Base-by-base conservation (phyloP, 495 filamentous ascomycete species). In the Evansstolkia leycettana region DNA sequence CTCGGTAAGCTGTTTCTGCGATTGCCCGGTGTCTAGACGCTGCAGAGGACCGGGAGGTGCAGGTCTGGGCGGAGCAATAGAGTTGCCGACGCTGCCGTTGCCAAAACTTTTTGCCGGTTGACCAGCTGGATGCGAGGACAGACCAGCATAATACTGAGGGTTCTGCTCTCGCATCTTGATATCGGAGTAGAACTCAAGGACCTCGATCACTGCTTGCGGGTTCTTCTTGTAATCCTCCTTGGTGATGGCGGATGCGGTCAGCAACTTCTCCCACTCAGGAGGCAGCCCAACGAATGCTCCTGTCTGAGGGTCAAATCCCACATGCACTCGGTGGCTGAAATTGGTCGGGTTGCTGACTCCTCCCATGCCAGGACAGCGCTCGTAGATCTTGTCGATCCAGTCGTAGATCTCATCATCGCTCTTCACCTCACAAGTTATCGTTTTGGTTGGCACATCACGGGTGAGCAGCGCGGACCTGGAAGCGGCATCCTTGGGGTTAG, bases 341-440 rank as follows among this genome's bases (percentile, higher is more conserved):
- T 94, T 93, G 36, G 92, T 94, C 2, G 90, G 90, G 55, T 94
- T 94, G 62, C 88, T 94, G 7, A 98, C 92, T 39, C 90, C 90
- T 31, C 90, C 87, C 85, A 94, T 94, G 31, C 85, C 89, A 1
- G 90, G 90, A 52, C 87, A 95, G 40, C 90, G 80, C 39, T 85
- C 84, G 52, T 94, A 95, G 42, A 98, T 90, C 54, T 83, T 82
- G 54, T 98, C 90, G 39, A 94, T 93, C 90, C 90, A 98, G 34
- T 92, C 85, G 52, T 98, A 98, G 24, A 95, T 75, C 43, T 98
- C 90, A 45, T 93, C 88, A 42, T 96, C 92, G 14, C 74, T 79
- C 51, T 93, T 93, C 43, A 96, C 82, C 51, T 82, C 83, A 43
- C 93, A 86, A 17, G 85, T 81, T 26, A 94, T 68, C 7, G 79